These are phyloP conservation scores for Telopea speciosissima DNA, from an alignment of 177 flowering plant species.

Conservation along the genomic window DNA sequence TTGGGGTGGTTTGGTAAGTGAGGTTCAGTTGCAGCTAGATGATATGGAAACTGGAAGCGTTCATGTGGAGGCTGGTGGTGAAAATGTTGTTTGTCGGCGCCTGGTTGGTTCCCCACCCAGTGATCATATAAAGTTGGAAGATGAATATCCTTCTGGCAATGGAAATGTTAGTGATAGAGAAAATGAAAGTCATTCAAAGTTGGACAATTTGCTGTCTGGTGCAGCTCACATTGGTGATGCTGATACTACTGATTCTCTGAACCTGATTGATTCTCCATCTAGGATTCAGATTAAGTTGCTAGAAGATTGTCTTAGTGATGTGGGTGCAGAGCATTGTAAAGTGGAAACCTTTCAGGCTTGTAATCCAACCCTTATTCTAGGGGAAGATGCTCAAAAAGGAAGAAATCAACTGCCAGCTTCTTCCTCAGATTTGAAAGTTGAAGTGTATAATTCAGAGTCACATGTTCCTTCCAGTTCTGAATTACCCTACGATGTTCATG, in stretches of 20 bases:
- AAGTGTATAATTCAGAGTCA: constrained; percentile 9
- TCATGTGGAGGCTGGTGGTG: constrained; percentile 12
- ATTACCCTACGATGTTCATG: constrained; percentile 4
- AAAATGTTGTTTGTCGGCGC: constrained; percentile 1
- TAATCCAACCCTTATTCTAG: constrained; percentile 3
- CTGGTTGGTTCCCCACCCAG: constrained; percentile 16
- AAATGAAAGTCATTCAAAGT: background rate
- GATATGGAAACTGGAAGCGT: background rate
- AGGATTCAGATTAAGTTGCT: background rate
- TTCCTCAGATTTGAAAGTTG: constrained; percentile 2
- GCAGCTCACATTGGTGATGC: background rate
- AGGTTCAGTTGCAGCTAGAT: background rate
- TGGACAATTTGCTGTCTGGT: background rate
- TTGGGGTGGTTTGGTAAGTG: no score
- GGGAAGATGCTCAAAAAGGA: constrained; percentile 17
- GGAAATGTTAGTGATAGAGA: background rate
- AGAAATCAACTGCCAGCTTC: constrained; percentile 8
- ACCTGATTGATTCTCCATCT: background rate
- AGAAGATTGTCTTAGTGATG: constrained; percentile 1
- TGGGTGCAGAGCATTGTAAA: constrained; percentile 5
- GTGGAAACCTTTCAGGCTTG: constrained; percentile 15
- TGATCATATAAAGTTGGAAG: background rate
- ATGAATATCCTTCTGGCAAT: constrained; percentile 12
- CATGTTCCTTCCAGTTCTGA: constrained; percentile 6
- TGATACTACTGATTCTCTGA: background rate